Evolutionary conservation across 192 early-diverging fungal genomes (phyloP), one percentile per base, ranked within the genome.

Genomic region (Gamsiella multidivaricata): DNA sequence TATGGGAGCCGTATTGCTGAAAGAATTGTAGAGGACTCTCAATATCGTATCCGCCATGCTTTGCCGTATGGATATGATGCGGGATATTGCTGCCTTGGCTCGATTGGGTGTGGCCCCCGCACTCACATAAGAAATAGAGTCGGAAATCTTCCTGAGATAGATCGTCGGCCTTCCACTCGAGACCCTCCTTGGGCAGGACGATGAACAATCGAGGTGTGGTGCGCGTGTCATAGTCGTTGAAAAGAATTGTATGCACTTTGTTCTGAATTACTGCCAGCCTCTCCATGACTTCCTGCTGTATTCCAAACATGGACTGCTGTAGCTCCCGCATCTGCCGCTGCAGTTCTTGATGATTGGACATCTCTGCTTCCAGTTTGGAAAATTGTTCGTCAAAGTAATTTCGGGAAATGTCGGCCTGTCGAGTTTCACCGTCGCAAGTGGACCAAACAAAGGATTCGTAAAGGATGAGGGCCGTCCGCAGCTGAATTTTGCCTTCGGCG

Each of bases 11-110:
- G 49, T 66, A 75, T 14, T 23, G 31, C 26, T 39, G 55, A 15
- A 66, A 61, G 26, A 75, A 75, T 43, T 75, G 57, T 31, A 23
- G 41, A 11, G 62, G 71, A 1, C 33, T 49, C 34, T 75, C 63
- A 18, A 75, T 52, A 11, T 66, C 71, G 34, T 66, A 75, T 8
- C 71, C 71, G 20, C 60, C 57, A 46, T 75, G 71, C 1, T 61
- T 54, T n/a, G 57, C 57, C 0, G 66, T 56, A 55, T 75, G 71
- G 15, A 75, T 75, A 29, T 75, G 71, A 31, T 66, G 71, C 4
- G 49, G 49, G 5, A 41, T 43, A 5, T 33, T 61, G 45, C 31
- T 58, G n/a, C 32, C 33, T 20, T 17, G 12, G 14, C 9, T 41
- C 8, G 18, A 29, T 26, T 22, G 47, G 15, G 67, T 60, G 28